A percentile compares a stretch with the other conserved stretches of the same genome.
Evolutionary conservation across 108 stramenopile genomes (phyloP).

Genomic region (Nannochloropsis oceanica): DNA sequence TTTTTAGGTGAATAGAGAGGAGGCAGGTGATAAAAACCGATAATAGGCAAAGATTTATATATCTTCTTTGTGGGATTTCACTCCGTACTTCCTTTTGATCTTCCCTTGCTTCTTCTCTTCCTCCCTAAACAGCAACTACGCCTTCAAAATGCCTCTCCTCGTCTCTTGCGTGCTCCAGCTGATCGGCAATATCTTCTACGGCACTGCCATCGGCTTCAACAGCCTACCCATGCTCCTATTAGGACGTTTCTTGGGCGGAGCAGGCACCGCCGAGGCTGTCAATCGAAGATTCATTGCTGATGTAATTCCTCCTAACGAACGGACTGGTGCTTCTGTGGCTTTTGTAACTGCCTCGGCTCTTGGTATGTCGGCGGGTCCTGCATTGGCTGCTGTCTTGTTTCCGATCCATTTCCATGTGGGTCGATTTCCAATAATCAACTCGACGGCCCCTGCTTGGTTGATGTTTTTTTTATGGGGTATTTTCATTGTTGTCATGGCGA

Average conservation of each 20-base stretch:
- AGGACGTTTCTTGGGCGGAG: slow-evolving; percentile 67
- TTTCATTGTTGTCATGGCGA: slow-evolving; percentile 37
- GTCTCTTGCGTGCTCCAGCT: slow-evolving; percentile 53
- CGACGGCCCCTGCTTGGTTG: slow-evolving; percentile 56
- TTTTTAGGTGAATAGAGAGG: background rate
- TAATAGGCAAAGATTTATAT: too few relatives aligned
- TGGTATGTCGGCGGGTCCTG: slow-evolving; percentile 75
- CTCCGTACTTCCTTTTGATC: background rate
- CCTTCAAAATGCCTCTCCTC: slow-evolving; percentile 55
- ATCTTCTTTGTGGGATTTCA: too few relatives aligned
- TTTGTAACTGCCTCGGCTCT: slow-evolving; percentile 65
- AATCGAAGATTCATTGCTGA: slow-evolving; percentile 81
- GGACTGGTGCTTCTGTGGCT: slow-evolving; percentile 62
- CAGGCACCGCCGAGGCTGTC: slow-evolving; percentile 57
- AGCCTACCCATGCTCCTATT: slow-evolving; percentile 53
- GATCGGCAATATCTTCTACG: slow-evolving; percentile 63
- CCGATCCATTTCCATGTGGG: slow-evolving; percentile 35
- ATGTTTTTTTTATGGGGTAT: slow-evolving; percentile 56
- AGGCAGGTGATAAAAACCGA: background rate
- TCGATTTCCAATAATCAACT: slow-evolving; percentile 9
- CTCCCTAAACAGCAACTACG: slow-evolving; percentile 31
- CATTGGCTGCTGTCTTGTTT: slow-evolving; percentile 49
- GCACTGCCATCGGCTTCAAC: slow-evolving; percentile 49
- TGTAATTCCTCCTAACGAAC: slow-evolving; percentile 46
- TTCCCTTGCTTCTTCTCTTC: background rate